A percentile compares a stretch with the other conserved stretches of the same genome.
phyloP scores from a whole-genome alignment of 805 yeast genomes.

The Starmerella gropengiesseri region DNA sequence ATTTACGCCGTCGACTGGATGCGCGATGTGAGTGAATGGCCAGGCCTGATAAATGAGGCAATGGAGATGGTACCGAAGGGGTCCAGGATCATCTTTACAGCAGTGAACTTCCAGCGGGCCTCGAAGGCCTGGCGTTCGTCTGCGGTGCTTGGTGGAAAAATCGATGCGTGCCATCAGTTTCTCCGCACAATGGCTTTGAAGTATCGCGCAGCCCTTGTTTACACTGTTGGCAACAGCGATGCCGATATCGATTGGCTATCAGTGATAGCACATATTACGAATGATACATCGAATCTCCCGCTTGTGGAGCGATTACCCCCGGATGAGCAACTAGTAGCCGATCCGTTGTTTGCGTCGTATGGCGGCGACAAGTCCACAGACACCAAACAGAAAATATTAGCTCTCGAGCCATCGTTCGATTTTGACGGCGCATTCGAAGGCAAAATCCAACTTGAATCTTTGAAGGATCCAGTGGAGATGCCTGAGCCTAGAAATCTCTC shows the following conservation, averaged over 20 bases:
- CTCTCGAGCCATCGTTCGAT: slow-evolving; percentile 18
- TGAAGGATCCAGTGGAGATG: neutral
- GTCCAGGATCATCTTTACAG: slow-evolving; percentile 5
- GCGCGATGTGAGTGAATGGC: neutral
- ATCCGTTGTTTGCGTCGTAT: neutral
- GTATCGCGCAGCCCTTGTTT: slow-evolving; percentile 7
- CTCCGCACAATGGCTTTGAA: slow-evolving; percentile 14
- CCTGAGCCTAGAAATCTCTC: neutral
- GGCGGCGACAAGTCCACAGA: slow-evolving; percentile 6
- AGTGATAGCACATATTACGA: neutral
- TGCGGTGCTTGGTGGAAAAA: slow-evolving; percentile 3
- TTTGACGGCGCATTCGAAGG: slow-evolving; percentile 7
- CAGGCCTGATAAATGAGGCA: neutral
- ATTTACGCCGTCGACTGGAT: slow-evolving; percentile 10
- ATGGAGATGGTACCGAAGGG: neutral
- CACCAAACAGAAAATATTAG: slow-evolving; percentile 17
- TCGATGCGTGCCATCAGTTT: slow-evolving; percentile 17
- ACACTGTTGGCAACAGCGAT: neutral
- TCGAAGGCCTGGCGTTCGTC: neutral
- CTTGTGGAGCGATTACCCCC: neutral
- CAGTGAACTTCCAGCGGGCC: neutral
- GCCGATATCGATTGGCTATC: slow-evolving; percentile 1
- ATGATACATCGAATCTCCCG: neutral
- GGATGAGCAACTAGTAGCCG: slow-evolving; percentile 6
- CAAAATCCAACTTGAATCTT: neutral